phyloP scores from a whole-genome alignment of 164 flowering plant genomes.

The Kalanchoe fedtschenkoi region DNA sequence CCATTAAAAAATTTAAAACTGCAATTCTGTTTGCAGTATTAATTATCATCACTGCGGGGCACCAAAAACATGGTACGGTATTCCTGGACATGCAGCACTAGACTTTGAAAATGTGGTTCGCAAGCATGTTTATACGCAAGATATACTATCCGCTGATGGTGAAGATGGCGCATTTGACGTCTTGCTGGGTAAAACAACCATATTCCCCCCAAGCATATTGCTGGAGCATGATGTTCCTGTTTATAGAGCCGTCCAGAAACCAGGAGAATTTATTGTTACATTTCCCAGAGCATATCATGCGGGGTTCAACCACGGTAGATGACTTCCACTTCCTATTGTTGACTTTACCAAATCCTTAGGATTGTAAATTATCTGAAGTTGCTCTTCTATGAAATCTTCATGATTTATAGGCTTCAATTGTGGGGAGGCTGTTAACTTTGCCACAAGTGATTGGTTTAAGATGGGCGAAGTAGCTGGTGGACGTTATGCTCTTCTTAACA shows the following conservation, averaged over 20 bases:
- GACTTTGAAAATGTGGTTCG: slow-evolving; percentile 78
- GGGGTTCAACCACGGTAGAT: slow-evolving; percentile 95
- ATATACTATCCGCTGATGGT: slow-evolving; percentile 63
- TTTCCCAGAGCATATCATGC: slow-evolving; percentile 98
- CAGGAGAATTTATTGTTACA: slow-evolving; percentile 87
- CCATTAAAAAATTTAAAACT: background rate
- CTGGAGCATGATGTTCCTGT: slow-evolving; percentile 75
- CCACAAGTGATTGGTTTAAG: slow-evolving; percentile 91
- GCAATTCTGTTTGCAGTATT: slow-evolving; percentile 37
- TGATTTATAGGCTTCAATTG: slow-evolving; percentile 78
- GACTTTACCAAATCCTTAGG: background rate
- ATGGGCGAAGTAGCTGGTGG: slow-evolving; percentile 80
- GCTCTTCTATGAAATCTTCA: background rate
- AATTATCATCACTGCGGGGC: slow-evolving; percentile 98
- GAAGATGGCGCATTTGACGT: slow-evolving; percentile 95
- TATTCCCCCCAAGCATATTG: slow-evolving; percentile 86
- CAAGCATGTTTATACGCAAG: slow-evolving; percentile 64
- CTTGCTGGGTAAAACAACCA: slow-evolving; percentile 90
- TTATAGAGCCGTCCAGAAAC: slow-evolving; percentile 85
- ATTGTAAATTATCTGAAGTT: background rate
- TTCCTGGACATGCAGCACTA: slow-evolving; percentile 83
- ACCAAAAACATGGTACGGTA: slow-evolving; percentile 96
- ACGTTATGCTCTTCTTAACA: slow-evolving; percentile 78
- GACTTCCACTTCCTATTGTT: background rate
- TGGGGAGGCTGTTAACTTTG: slow-evolving; percentile 99